Evolutionary conservation across 2,329 filamentous ascomycete species (phyloP), one percentile per base, ranked within the genome.

Genomic region (Cytospora piceae): DNA sequence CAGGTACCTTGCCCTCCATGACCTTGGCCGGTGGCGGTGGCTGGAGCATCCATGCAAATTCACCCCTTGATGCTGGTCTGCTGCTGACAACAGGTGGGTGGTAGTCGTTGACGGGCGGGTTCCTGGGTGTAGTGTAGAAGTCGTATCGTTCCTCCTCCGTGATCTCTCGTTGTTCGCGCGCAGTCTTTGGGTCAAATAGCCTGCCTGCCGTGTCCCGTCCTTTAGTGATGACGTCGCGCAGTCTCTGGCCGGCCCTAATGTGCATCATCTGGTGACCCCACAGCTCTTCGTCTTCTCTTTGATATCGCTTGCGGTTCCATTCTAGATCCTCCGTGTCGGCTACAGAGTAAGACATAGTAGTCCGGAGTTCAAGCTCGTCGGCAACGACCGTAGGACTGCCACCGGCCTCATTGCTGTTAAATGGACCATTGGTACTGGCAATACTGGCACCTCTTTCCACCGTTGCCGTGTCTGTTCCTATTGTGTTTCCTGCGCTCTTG

Each of bases 31-130:
- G 87, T n/a, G 94, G 94, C 1, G 93, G 93, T 2, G 94, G 94
- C 73, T 96, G 92, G 60, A 96, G 81, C 93, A 97, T 97, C 94
- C 94, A 97, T 73, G 84, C 85, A 63, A 91, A 90, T 67, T 91
- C 92, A 63, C 88, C 87, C 73, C 81, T 87, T 74, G 86, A 88
- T 46, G 82, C 84, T 17, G 89, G 90, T 64, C 86, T 90, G 77
- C 88, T 92, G 76, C 87, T 92, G 67, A 95, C 91, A 60, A 96
- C 89, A 3, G 93, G 92, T 6, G 92, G 92, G 74, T 96, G 92
- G 66, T 94, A 86, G 68, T 96, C 92, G 77, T 96, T 95, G 72
- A 96, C 88, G 4, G 91, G 91, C 9, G 90, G 92, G 72, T 89
- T 89, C 66, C 78, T 80, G 46, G 82, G 81, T 7, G 85, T 78